phyloP scores from a whole-genome alignment of 73 alveolate genomes.

The Blepharisma stoltei region DNA sequence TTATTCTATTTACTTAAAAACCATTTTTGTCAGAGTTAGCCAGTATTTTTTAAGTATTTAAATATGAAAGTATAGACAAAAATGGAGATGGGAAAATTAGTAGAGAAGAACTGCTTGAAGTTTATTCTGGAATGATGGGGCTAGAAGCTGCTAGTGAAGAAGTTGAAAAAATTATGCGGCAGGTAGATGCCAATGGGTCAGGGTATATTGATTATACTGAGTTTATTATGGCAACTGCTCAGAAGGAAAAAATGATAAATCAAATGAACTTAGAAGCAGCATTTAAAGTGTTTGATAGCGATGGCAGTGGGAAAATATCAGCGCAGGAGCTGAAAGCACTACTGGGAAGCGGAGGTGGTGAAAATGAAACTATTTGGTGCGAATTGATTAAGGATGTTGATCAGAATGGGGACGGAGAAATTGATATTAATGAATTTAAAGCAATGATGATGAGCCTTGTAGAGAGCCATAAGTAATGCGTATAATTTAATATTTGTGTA shows the following conservation, averaged over 20 bases:
- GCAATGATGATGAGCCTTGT: neutral
- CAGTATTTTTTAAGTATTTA: too few species aligned
- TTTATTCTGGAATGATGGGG: constrained; percentile 29
- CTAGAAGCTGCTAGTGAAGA: constrained; percentile 31
- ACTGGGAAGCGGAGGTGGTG: neutral
- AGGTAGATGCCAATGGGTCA: constrained; percentile 35
- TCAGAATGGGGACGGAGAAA: neutral
- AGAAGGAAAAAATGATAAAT: constrained; percentile 29
- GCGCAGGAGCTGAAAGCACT: neutral
- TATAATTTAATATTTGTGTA: too few species aligned
- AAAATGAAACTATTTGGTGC: neutral
- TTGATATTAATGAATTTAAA: neutral
- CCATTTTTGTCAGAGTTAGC: too few species aligned
- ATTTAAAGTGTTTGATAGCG: neutral
- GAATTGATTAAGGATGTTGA: neutral
- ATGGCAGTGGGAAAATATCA: neutral
- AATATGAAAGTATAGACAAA: too few species aligned
- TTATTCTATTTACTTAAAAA: too few species aligned
- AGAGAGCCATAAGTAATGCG: too few species aligned
- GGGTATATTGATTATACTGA: constrained; percentile 42
- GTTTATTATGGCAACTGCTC: constrained; percentile 34
- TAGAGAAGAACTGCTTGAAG: constrained; percentile 44
- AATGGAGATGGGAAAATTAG: constrained; percentile 55
- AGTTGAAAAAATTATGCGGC: constrained; percentile 38
- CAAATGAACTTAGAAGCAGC: neutral